Conservation (phyloP, 2,329 filamentous ascomycete species). For the Penicillium hordei region DNA sequence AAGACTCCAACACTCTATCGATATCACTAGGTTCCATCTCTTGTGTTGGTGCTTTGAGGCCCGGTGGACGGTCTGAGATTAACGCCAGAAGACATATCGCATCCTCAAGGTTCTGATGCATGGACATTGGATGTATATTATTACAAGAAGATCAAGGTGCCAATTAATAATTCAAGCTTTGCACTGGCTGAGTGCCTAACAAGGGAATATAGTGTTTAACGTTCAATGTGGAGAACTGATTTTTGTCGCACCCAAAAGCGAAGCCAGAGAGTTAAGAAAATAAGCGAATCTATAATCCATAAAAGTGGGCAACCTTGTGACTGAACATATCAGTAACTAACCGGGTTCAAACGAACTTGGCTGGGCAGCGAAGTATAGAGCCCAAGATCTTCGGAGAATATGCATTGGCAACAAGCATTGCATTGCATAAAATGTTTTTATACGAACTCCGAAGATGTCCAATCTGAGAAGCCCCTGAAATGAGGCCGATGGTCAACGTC, state of each 20-base stretch:
- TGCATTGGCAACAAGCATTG: not conserved
- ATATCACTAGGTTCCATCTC: not conserved
- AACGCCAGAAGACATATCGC: not conserved
- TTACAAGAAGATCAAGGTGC: not conserved
- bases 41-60: not conserved
- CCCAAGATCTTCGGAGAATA: not conserved
- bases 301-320: not conserved
- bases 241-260: not conserved
- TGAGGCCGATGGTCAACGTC: not conserved
- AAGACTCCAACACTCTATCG: not conserved
- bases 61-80: not conserved
- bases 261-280: not conserved
- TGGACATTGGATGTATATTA: not conserved
- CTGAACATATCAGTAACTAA: too few species aligned
- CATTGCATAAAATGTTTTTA: not conserved
- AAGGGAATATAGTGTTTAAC: too few species aligned
- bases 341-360: not conserved
- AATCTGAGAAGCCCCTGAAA: not conserved
- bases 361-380: not conserved
- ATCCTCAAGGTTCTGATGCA: not conserved
- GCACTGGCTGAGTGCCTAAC: not conserved
- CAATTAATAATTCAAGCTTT: not conserved
- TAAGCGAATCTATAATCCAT: not conserved
- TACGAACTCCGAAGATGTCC: not conserved
- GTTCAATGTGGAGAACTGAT: not conserved